phyloP scores from a whole-genome alignment of 176 grass and related monocot species.

The Ensete ventricosum region DNA sequence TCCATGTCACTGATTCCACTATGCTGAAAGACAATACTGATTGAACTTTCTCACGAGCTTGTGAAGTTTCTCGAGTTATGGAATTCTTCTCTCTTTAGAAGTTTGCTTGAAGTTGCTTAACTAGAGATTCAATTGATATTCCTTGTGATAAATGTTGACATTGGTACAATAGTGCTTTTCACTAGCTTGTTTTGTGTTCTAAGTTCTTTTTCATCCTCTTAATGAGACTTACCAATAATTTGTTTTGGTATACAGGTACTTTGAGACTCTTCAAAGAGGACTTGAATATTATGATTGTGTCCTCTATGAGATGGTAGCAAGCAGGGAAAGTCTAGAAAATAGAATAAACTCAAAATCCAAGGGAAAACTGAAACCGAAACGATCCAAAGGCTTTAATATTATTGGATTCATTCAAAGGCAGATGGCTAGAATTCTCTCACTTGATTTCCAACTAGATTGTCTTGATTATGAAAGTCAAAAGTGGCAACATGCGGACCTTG shows the following conservation, averaged over 20 bases:
- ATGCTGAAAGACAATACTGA: too few species aligned
- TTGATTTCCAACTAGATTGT: conserved; percentile 90
- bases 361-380: conserved; percentile 14
- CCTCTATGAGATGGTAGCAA: conserved; percentile 78
- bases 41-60: too few species aligned
- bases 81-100: too few species aligned
- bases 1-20: too few species aligned
- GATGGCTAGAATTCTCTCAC: conserved; percentile 59
- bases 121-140: too few species aligned
- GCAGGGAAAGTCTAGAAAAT: conserved; percentile 36
- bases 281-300: conserved; percentile 68
- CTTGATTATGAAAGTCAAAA: conserved; percentile 67
- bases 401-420: conserved; percentile 79
- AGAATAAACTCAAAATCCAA: conserved; percentile 30
- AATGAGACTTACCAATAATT: neutral
- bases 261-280: conserved; percentile 58
- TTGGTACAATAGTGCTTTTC: too few species aligned
- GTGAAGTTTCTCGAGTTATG: too few species aligned
- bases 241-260: conserved; percentile 43
- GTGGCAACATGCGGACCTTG: conserved; percentile 85
- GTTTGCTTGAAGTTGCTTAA: too few species aligned
- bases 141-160: too few species aligned
- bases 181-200: too few species aligned
- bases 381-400: conserved; percentile 58
- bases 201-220: neutral